Conservation (phyloP, 176 grass and related monocot species). For the Zea luxurians region DNA sequence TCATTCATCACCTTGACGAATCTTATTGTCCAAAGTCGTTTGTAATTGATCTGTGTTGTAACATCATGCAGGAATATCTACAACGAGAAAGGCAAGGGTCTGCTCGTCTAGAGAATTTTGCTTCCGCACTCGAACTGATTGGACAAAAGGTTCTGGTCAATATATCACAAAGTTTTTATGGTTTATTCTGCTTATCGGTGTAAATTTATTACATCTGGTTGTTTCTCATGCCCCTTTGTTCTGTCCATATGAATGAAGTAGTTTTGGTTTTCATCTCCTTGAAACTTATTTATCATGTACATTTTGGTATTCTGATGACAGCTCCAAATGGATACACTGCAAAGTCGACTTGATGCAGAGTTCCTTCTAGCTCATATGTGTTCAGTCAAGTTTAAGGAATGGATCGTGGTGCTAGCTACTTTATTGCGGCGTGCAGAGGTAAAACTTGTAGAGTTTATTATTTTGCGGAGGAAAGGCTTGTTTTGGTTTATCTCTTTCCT, state of each 20-base stretch:
- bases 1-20: conserved; percentile 9
- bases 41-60: conserved; percentile 27
- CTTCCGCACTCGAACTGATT: conserved; percentile 94
- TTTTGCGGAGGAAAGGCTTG: background rate
- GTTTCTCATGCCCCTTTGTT: background rate
- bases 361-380: conserved; percentile 99
- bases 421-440: conserved; percentile 89
- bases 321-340: conserved; percentile 95
- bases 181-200: conserved; percentile 16
- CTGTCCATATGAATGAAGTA: background rate
- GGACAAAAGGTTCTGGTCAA: conserved; percentile 79
- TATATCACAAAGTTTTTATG: background rate
- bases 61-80: conserved; percentile 86
- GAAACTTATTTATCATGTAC: conserved; percentile 16
- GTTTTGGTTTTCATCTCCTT: conserved; percentile 18
- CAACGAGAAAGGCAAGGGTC: conserved; percentile 86
- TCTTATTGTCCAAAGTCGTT: conserved; percentile 28
- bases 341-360: conserved; percentile 94
- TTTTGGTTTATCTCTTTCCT: too few species aligned
- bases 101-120: conserved; percentile 94
- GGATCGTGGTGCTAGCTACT: conserved; percentile 95
- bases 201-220: background rate
- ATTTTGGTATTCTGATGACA: conserved; percentile 39
- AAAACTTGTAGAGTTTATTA: conserved; percentile 16
- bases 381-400: conserved; percentile 99